Base-by-base conservation (phyloP, 495 filamentous ascomycete species). In the Talaromyces ruber region DNA sequence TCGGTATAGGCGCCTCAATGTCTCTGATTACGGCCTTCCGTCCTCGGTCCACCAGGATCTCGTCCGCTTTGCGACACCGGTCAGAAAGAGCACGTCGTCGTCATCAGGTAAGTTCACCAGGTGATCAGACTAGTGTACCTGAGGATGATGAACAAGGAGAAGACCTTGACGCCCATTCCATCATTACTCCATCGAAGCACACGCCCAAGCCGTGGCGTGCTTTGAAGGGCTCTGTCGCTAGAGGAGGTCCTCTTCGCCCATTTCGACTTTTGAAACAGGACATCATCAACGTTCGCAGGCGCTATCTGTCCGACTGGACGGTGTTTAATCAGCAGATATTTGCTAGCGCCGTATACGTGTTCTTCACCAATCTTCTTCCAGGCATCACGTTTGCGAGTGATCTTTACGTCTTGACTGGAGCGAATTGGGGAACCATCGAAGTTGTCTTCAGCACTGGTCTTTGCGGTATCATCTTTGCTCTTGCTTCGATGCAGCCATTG, bases 301-400 rank as follows among this genome's bases (percentile, higher is more conserved):
- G 84, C 64, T 90, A 84, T 72, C 58, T 79, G 2, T 88, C 84
- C 2, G 88, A 90, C 70, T 90, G 87, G 86, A 80, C 71, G 1
- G 65, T 79, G 14, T 90, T 90, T 74, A 90, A 90, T 65, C 87
- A 90, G 65, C 72, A 88, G 58, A 74, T 90, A 11, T 76, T 91
- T 63, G 88, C 88, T 11, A 86, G 83, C 52, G 86, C 88, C 2
- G 84, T 91, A 18, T 89, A 87, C 71, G 81, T 91, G 24, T 90
- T 89, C 70, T 91, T 91, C 64, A 89, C 86, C 16, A 91, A 90
- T 70, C 74, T 91, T 1, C 74, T 91, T 4, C 87, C 87, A 0
- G 86, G 87, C 2, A 89, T 90, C 65, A 89, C 88, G 0, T 91
- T 90, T 71, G 86, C 85, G 0, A 86, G 81, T 65, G 87, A 90